Evolutionary conservation across 257 asterid species (phyloP), one percentile per base, ranked within the genome.

Genomic region (Cordia subcordata): DNA sequence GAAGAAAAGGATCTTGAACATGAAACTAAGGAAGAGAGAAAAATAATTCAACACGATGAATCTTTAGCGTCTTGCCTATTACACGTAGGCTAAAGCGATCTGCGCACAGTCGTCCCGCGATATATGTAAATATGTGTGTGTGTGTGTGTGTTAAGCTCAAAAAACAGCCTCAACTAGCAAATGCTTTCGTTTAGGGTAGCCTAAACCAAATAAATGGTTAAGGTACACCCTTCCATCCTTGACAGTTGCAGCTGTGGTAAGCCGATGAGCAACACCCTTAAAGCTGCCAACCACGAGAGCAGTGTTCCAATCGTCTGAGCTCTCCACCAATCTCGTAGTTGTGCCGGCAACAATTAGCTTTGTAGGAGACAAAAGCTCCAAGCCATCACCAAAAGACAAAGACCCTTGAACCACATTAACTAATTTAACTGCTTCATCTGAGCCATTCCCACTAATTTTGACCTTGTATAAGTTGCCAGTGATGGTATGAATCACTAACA

Each of bases 111-210:
- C 35, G 35, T 1, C 35, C 35, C 35, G 35, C 6, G 35, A 27
- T 6, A 27, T 27, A 3, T 27, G n/a, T n/a, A n/a, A n/a, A n/a
- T n/a, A n/a, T n/a, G n/a, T n/a, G n/a, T n/a, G n/a, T n/a, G n/a
- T n/a, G n/a, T n/a, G n/a, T n/a, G n/a, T n/a, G n/a, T n/a, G n/a
- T n/a, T 0, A 27, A 16, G 52, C 60, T 64, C 69, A 64, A 32
- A 93, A 93, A 55, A 70, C 75, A 49, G 96, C 96, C 75, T 93
- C 96, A 61, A 79, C 62, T 18, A 93, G 86, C 40, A 85, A 65
- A 75, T 93, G 99, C 65, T 85, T 89, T 73, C 64, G 85, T 72
- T 65, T 83, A 13, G 99, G 96, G 54, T 84, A 93, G 23, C 99
- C 99, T 70, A 93, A 65, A 20, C 97, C 97, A 68, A 89, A 15